Conservation (phyloP, 345 rosid species). For the Rubroshorea leprosula region DNA sequence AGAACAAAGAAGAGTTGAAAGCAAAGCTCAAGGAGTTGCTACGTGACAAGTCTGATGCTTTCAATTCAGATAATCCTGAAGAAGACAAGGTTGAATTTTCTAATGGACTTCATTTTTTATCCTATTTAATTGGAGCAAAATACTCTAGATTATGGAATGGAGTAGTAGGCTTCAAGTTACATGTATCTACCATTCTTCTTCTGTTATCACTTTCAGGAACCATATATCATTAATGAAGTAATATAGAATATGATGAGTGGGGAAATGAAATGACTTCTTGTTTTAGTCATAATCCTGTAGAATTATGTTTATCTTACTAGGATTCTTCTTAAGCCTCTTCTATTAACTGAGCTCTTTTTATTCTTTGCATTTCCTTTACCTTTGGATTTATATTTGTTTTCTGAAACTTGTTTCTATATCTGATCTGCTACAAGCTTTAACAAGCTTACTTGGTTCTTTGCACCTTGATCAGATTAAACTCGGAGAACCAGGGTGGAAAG, state of each 20-base stretch:
- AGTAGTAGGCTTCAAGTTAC: not conserved
- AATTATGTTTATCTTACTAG: too few relatives aligned
- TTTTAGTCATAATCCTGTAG: too few relatives aligned
- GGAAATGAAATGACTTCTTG: too few relatives aligned
- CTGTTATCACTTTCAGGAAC: too few relatives aligned
- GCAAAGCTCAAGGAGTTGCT: slow-evolving; percentile 58
- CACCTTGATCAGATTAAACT: slow-evolving; percentile 53
- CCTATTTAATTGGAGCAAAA: too few relatives aligned
- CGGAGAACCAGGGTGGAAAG: slow-evolving; percentile 87
- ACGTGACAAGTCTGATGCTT: slow-evolving; percentile 64
- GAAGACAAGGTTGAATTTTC: slow-evolving; percentile 63
- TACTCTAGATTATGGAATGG: not conserved
- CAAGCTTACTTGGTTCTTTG: not conserved
- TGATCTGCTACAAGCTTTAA: not conserved
- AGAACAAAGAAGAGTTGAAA: slow-evolving; percentile 54
- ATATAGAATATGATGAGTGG: too few relatives aligned
- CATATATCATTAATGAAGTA: not conserved
- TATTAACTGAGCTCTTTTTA: not conserved
- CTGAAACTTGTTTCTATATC: not conserved
- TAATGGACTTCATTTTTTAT: too few relatives aligned
- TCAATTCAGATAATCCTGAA: slow-evolving; percentile 50
- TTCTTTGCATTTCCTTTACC: not conserved
- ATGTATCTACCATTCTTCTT: not conserved
- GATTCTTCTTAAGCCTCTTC: too few relatives aligned
- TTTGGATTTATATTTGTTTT: not conserved